Base-by-base conservation (phyloP, 2,329 filamentous ascomycete species). In the Alternaria incomplexa region DNA sequence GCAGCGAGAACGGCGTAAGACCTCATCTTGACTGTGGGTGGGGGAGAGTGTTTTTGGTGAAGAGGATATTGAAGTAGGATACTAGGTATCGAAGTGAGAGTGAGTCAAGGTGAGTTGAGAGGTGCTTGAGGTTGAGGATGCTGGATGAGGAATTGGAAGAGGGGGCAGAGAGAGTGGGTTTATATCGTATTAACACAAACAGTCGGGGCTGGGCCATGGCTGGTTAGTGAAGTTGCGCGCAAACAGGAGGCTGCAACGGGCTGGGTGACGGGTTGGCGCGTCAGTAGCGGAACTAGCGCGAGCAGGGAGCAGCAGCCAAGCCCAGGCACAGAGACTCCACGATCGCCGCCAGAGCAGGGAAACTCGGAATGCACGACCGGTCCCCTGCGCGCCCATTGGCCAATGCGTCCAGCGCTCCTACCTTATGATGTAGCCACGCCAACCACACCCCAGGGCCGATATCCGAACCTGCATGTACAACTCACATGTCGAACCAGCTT, bases 1-100 rank as follows among this genome's bases (percentile, higher is more conserved):
- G 71, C 60, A 57, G 77, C 77, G 62, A 81, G 69, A 74, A 80
- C 56, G 61, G 75, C 73, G 62, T 80, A 73, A 52, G 78, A 78
- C 75, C 79, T 80, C 80, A 81, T 81, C 62, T 69, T 77, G 71
- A 58, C 50, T 57, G 60, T 53, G 45, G 50, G 56, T 60, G 55
- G 47, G 57, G 58, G 59, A 55, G 56, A 40, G 55, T 45, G 32
- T 36, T 36, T 43, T 48, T 54, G 65, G 62, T 56, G 56, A 53
- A 66, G 63, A 64, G 62, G 67, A 69, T 72, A 66, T 22, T 56
- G 57, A 59, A 61, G 61, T 69, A 60, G 36, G 62, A 61, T 59
- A 62, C 47, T 63, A 58, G 58, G 55, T 65, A 62, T 64, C 55
- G 62, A 40, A 40, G 47, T 59, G 62, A 53, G 60, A 61, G 59